phyloP scores from a whole-genome alignment of 148 eudicot species.

The Fagopyrum tataricum region DNA sequence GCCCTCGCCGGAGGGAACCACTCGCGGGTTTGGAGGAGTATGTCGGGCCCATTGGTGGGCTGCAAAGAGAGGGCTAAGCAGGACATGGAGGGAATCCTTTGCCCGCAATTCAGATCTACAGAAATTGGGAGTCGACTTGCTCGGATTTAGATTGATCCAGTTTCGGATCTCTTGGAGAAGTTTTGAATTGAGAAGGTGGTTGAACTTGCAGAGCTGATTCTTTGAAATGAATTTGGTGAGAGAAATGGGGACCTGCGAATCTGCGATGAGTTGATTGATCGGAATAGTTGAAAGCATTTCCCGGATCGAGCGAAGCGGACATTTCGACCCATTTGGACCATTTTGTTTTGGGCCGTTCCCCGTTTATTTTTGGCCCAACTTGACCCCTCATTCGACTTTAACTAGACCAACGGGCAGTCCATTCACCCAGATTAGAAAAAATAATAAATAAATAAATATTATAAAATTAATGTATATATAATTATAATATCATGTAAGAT shows the following conservation, averaged over 20 bases:
- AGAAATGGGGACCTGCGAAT: too few species aligned
- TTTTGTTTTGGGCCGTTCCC: background rate
- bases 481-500: too few species aligned
- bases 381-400: too few species aligned
- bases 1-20: slow-evolving; percentile 98
- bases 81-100: slow-evolving; percentile 35
- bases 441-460: too few species aligned
- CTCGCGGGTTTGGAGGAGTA: slow-evolving; percentile 91
- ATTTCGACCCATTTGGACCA: too few species aligned
- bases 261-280: too few species aligned
- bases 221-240: background rate
- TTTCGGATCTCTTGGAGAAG: background rate
- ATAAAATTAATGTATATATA: too few species aligned
- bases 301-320: background rate
- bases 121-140: background rate
- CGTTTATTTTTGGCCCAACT: background rate
- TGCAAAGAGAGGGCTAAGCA: slow-evolving; percentile 88
- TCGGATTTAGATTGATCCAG: background rate
- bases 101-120: background rate
- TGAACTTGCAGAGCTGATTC: too few species aligned
- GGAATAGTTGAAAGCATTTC: background rate
- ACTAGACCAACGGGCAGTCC: too few species aligned
- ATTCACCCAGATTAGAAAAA: too few species aligned
- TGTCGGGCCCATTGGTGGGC: slow-evolving; percentile 79
- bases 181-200: too few species aligned